Percentiles rank a stretch among this genome's conserved stretches.
These are phyloP conservation scores for Mesotaenium endlicherianum DNA, from an alignment of 139 green algal genomes.

Conservation along the genomic window DNA sequence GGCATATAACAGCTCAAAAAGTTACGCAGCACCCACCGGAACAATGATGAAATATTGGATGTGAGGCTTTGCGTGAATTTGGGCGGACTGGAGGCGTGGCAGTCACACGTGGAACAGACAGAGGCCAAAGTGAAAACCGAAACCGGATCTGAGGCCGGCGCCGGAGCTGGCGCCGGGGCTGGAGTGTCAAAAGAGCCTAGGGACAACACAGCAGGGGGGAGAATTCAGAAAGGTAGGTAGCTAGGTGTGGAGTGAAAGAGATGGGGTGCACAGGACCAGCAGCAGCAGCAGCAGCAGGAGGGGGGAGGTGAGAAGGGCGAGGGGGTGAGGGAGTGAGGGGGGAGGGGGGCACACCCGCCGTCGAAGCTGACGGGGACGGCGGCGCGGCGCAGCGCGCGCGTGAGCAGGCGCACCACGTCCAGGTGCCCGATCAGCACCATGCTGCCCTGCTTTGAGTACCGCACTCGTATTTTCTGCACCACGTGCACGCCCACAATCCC, in stretches of 20 bases:
- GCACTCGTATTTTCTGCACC: conserved; percentile 29
- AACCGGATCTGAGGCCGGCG: too few relatives aligned
- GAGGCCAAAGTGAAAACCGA: too few relatives aligned
- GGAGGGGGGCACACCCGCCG: neutral
- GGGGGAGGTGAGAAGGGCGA: neutral
- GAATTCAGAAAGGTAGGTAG: too few relatives aligned
- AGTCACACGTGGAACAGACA: too few relatives aligned
- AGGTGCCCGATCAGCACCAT: conserved; percentile 73
- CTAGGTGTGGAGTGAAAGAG: too few relatives aligned
- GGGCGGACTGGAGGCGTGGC: too few relatives aligned
- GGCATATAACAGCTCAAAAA: too few relatives aligned
- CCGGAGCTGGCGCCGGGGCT: neutral
- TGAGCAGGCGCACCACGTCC: conserved; percentile 64
- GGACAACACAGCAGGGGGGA: neutral
- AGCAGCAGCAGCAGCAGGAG: neutral
- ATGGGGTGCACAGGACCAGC: neutral
- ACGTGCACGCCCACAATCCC: neutral
- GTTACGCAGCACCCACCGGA: too few relatives aligned
- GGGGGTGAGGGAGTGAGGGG: neutral
- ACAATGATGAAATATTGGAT: too few relatives aligned
- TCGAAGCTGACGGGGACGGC: conserved; percentile 54
- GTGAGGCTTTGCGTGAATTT: too few relatives aligned
- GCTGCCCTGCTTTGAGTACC: conserved; percentile 54
- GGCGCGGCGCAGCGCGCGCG: conserved; percentile 64
- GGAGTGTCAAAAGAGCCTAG: neutral